Percentiles rank a stretch among this genome's conserved stretches.
Conservation (phyloP, 768 basidiomycete genomes). For the Paxillus involutus region DNA sequence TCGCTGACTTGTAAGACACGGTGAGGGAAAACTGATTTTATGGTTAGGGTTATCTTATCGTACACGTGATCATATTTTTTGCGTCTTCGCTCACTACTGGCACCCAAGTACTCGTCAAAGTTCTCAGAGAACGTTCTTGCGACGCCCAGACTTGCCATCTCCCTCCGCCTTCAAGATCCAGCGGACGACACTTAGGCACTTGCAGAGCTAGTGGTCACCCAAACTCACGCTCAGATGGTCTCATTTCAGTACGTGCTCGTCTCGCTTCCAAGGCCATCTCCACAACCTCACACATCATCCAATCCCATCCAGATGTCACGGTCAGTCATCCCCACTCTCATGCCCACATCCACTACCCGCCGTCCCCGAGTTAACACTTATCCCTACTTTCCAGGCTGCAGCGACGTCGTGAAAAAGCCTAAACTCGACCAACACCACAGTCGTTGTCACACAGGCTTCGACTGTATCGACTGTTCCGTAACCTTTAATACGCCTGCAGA, state of each 20-base stretch:
- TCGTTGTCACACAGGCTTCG: slow-evolving; percentile 66
- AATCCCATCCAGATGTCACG: slow-evolving; percentile 58
- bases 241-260: slow-evolving; percentile 62
- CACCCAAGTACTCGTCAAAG: too few species aligned
- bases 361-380: neutral
- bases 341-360: neutral
- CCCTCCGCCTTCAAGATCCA: too few species aligned
- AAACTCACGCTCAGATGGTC: slow-evolving; percentile 46
- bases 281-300: neutral
- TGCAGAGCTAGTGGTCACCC: neutral
- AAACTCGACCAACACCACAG: slow-evolving; percentile 79
- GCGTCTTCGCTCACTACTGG: too few species aligned
- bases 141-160: too few species aligned
- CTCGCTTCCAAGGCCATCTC: neutral
- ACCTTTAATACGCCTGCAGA: slow-evolving; percentile 75
- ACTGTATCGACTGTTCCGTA: slow-evolving; percentile 87
- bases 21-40: neutral
- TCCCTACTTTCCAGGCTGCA: slow-evolving; percentile 51
- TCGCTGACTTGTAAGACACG: too few species aligned
- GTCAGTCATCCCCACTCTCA: slow-evolving; percentile 35
- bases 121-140: too few species aligned
- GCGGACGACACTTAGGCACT: too few species aligned
- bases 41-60: neutral
- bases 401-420: slow-evolving; percentile 90
- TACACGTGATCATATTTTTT: neutral